Evolutionary conservation across 2,329 filamentous ascomycete species (phyloP).

Genomic region (Pyricularia grisea): DNA sequence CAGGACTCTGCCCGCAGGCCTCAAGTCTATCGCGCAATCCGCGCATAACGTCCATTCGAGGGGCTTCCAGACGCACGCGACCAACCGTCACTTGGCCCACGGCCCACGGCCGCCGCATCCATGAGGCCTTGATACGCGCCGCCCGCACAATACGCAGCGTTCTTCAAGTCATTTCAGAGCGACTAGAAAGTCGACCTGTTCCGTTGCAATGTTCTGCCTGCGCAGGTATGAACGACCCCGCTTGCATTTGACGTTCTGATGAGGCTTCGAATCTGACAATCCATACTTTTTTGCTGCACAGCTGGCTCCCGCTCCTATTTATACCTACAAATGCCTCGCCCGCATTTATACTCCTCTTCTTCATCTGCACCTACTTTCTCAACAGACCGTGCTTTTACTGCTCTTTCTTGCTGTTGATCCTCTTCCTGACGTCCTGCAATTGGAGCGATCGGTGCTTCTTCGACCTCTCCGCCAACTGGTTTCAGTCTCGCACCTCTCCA

Average conservation of each 20-base stretch:
- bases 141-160: background rate
- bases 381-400: slow-evolving; percentile 97
- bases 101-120: background rate
- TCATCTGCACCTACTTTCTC: slow-evolving; percentile 90
- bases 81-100: background rate
- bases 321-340: slow-evolving; percentile 81
- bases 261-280: background rate
- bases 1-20: background rate
- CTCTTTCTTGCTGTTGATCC: slow-evolving; percentile 87
- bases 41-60: background rate
- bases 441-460: slow-evolving; percentile 89
- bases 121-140: background rate
- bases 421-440: slow-evolving; percentile 69
- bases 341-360: slow-evolving; percentile 78
- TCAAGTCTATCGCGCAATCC: background rate
- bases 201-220: slow-evolving; percentile 53
- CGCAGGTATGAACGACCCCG: slow-evolving; percentile 39
- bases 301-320: slow-evolving; percentile 81
- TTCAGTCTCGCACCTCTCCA: slow-evolving; percentile 57
- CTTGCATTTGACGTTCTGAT: background rate
- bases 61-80: background rate
- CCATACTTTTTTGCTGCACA: slow-evolving; percentile 21
- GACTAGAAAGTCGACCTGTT: background rate
- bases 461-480: slow-evolving; percentile 89
- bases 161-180: background rate